Conservation (phyloP, 768 basidiomycete species). For the Clitopilus hobsonii region DNA sequence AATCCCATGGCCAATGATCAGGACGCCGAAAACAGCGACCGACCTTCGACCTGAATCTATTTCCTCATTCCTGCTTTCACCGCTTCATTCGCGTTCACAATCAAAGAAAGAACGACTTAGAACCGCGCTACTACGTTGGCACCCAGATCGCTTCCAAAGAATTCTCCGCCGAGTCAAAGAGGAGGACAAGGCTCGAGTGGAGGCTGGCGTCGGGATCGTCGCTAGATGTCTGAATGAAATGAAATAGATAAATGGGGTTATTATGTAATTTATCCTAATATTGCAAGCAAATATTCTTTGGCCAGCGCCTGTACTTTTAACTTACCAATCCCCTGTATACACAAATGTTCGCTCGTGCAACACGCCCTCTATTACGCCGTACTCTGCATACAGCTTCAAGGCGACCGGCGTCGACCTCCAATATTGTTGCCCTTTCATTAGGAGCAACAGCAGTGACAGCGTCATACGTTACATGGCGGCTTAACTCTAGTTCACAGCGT, state of each 20-base stretch:
- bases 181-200: slow-evolving; percentile 47
- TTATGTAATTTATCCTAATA: not conserved
- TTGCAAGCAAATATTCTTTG: slow-evolving; percentile 2
- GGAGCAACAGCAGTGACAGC: slow-evolving; percentile 41
- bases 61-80: slow-evolving; percentile 56
- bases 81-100: slow-evolving; percentile 54
- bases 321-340: not conserved
- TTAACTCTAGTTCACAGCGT: slow-evolving; percentile 33
- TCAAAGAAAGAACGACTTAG: slow-evolving; percentile 64
- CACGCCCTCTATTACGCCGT: slow-evolving; percentile 49
- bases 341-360: slow-evolving; percentile 50
- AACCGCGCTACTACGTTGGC: slow-evolving; percentile 69
- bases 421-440: slow-evolving; percentile 28
- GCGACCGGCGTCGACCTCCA: slow-evolving; percentile 16
- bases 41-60: slow-evolving; percentile 56
- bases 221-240: slow-evolving; percentile 66
- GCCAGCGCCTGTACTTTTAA: slow-evolving; percentile 9
- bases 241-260: slow-evolving; percentile 24
- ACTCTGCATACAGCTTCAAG: slow-evolving; percentile 41
- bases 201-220: slow-evolving; percentile 62
- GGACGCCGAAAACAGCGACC: slow-evolving; percentile 33
- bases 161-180: slow-evolving; percentile 47
- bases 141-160: slow-evolving; percentile 72
- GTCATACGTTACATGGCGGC: slow-evolving; percentile 45
- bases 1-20: slow-evolving; percentile 69